A percentile compares a stretch with the other conserved stretches of the same genome.
Evolutionary conservation across 2,329 filamentous ascomycete species (phyloP).

Genomic region (Scedosporium apiospermum): DNA sequence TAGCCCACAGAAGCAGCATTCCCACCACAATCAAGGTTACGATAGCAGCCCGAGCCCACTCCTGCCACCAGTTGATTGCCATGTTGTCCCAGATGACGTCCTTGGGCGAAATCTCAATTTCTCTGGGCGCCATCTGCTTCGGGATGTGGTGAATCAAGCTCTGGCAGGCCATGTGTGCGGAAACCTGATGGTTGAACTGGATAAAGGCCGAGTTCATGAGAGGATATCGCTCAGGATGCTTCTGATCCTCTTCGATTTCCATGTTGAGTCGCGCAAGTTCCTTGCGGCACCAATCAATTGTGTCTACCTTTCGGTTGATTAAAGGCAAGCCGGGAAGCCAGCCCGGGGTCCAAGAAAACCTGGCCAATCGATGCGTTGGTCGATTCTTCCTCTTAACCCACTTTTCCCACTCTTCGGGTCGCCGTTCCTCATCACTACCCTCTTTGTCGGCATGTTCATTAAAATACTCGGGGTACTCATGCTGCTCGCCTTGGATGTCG

Average conservation of each 20-base stretch:
- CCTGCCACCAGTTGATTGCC: slow-evolving; percentile 89
- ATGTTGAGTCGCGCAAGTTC: slow-evolving; percentile 81
- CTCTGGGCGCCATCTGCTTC: slow-evolving; percentile 83
- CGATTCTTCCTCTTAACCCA: slow-evolving; percentile 76
- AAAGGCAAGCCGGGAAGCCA: slow-evolving; percentile 76
- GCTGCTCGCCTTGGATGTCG: slow-evolving; percentile 24
- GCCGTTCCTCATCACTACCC: slow-evolving; percentile 49
- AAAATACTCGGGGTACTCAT: slow-evolving; percentile 44
- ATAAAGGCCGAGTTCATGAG: slow-evolving; percentile 96
- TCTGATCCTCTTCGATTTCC: slow-evolving; percentile 87
- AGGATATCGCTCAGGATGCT: slow-evolving; percentile 75
- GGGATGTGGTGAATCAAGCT: slow-evolving; percentile 83
- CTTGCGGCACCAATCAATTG: slow-evolving; percentile 81
- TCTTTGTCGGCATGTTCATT: slow-evolving; percentile 40
- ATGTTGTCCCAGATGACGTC: slow-evolving; percentile 98
- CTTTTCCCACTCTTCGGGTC: slow-evolving; percentile 66
- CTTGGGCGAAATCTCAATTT: slow-evolving; percentile 86
- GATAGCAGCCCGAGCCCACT: slow-evolving; percentile 61
- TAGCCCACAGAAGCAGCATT: slow-evolving; percentile 82
- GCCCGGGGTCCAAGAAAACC: slow-evolving; percentile 38
- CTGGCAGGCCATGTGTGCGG: slow-evolving; percentile 97
- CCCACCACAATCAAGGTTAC: slow-evolving; percentile 57
- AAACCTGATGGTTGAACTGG: slow-evolving; percentile 96
- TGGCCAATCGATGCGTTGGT: slow-evolving; percentile 70
- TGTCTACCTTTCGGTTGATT: slow-evolving; percentile 85